phyloP scores from a whole-genome alignment of 169 alveolate species.

The Blepharisma undulans region DNA sequence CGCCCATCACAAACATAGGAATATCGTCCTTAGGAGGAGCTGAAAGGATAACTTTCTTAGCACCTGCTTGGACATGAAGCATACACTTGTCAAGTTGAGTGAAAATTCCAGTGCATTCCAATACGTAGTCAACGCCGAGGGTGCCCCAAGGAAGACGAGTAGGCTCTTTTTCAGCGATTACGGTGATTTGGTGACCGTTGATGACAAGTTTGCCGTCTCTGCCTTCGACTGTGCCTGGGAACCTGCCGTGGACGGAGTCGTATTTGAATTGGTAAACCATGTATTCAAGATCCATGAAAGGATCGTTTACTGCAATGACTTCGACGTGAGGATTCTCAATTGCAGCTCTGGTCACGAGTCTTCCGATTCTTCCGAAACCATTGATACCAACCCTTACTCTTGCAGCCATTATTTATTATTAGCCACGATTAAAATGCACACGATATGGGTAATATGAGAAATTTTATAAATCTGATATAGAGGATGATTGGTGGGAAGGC shows the following conservation, averaged over 20 bases:
- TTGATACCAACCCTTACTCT: slow-evolving; percentile 94
- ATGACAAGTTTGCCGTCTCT: slow-evolving; percentile 83
- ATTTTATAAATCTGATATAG: background rate
- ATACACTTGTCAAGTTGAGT: slow-evolving; percentile 93
- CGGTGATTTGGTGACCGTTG: slow-evolving; percentile 83
- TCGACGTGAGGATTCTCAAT: background rate
- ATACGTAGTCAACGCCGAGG: slow-evolving; percentile 93
- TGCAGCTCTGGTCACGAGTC: slow-evolving; percentile 95
- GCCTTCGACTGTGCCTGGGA: slow-evolving; percentile 80
- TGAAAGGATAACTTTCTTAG: slow-evolving; percentile 97
- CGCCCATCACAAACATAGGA: slow-evolving; percentile 99
- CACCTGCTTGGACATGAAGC: slow-evolving; percentile 96
- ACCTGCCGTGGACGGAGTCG: slow-evolving; percentile 96
- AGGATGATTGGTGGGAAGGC: background rate
- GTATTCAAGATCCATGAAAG: slow-evolving; percentile 96
- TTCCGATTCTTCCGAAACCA: slow-evolving; percentile 99
- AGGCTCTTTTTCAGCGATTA: slow-evolving; percentile 94
- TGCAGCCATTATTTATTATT: background rate
- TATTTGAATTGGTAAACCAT: slow-evolving; percentile 94
- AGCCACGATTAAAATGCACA: background rate
- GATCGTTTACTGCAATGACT: slow-evolving; percentile 97
- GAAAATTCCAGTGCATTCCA: slow-evolving; percentile 99
- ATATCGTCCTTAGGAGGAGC: slow-evolving; percentile 98
- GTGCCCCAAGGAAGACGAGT: slow-evolving; percentile 97
- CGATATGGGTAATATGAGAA: background rate